phyloP scores from a whole-genome alignment of 2,329 filamentous ascomycete species.

The Ambrosiella beaveri region DNA sequence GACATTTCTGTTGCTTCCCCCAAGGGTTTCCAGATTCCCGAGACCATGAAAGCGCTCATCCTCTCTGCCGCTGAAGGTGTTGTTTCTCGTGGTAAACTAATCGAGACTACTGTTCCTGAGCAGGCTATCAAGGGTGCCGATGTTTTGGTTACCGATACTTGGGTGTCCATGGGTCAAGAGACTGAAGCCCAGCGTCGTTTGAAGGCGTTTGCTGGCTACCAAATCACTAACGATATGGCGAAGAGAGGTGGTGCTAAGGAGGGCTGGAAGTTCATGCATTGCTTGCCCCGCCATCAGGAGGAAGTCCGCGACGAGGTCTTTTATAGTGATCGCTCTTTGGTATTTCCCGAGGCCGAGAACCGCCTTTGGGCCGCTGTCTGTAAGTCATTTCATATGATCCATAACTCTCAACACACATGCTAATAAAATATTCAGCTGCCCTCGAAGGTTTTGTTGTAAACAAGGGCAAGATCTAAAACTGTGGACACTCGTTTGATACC shows the following conservation, averaged over 20 bases:
- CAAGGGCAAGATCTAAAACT: slow-evolving; percentile 52
- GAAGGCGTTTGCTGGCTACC: slow-evolving; percentile 73
- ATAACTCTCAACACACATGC: not conserved
- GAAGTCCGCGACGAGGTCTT: slow-evolving; percentile 94
- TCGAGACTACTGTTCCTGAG: slow-evolving; percentile 63
- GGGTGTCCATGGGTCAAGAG: slow-evolving; percentile 98
- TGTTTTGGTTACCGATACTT: slow-evolving; percentile 88
- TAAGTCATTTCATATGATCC: slow-evolving; percentile 24
- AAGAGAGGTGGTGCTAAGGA: slow-evolving; percentile 70
- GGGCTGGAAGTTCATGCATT: slow-evolving; percentile 97
- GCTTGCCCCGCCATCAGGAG: slow-evolving; percentile 75
- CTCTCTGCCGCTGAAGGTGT: slow-evolving; percentile 40
- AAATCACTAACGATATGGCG: slow-evolving; percentile 76
- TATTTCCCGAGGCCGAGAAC: slow-evolving; percentile 91
- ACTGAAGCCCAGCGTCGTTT: slow-evolving; percentile 61
- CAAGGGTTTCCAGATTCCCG: slow-evolving; percentile 64
- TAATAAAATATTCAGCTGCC: slow-evolving; percentile 32
- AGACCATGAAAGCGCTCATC: slow-evolving; percentile 57
- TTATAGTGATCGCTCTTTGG: slow-evolving; percentile 67
- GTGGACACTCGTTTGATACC: not conserved
- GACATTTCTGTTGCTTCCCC: slow-evolving; percentile 79
- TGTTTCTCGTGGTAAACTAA: slow-evolving; percentile 44
- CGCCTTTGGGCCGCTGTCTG: slow-evolving; percentile 76
- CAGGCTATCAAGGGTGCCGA: slow-evolving; percentile 75
- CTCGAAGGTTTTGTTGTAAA: slow-evolving; percentile 89